A percentile compares a stretch with the other conserved stretches of the same genome.
These are phyloP conservation scores for Coprinopsis marcescibilis DNA, from an alignment of 768 basidiomycete species.

Conservation along the genomic window DNA sequence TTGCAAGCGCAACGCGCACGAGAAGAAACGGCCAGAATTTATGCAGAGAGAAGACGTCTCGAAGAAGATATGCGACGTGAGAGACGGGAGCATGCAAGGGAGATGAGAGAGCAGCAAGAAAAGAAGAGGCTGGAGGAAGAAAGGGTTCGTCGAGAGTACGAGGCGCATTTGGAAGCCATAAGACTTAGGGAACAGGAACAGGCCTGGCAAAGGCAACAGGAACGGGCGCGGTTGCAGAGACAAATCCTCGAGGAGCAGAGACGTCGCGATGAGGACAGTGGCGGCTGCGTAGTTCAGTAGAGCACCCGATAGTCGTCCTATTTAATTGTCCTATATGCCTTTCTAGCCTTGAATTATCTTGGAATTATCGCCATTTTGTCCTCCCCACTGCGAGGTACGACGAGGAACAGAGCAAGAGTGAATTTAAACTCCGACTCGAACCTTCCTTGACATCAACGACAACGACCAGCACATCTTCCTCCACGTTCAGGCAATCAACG, in stretches of 20 bases:
- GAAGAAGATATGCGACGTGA: constrained; percentile 1
- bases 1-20: constrained; percentile 26
- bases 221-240: constrained; percentile 1
- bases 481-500: background rate
- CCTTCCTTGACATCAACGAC: background rate
- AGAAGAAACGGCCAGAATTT: constrained; percentile 3
- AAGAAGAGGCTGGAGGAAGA: background rate
- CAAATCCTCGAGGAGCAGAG: constrained; percentile 1
- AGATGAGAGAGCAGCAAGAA: constrained; percentile 1
- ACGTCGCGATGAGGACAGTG: background rate
- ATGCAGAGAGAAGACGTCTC: background rate
- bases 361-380: no score
- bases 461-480: background rate
- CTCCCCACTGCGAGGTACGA: no score
- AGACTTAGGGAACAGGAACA: background rate
- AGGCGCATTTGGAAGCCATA: background rate
- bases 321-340: no score
- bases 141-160: background rate
- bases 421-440: no score
- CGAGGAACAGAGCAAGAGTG: no score
- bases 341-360: no score
- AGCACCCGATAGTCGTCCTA: no score
- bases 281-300: constrained; percentile 2
- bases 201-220: background rate
- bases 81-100: background rate